Evolutionary conservation across 2,329 filamentous ascomycete genomes (phyloP), one percentile per base, ranked within the genome.

Genomic region (Epichloe sibirici): DNA sequence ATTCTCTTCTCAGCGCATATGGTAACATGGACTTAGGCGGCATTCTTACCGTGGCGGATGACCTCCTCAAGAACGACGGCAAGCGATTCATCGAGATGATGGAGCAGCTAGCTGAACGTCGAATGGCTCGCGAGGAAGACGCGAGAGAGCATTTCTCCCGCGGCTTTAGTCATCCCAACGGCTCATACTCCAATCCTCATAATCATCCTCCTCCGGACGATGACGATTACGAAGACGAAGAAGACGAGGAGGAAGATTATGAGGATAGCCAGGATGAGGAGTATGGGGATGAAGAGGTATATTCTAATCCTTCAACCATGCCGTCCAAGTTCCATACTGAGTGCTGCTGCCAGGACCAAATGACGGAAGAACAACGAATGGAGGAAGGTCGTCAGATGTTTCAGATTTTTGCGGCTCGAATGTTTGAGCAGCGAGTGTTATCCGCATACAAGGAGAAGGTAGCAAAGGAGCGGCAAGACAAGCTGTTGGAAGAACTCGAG

Each of bases 1-100:
- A 71, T 63, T 69, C 65, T 65, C 65, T 70, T 62, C 65, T 70
- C 58, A 65, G 59, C 66, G 66, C 63, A 67, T 66, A 70, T 73
- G 70, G 69, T 73, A 72, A 71, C 69, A 69, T 69, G 68, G 68
- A 70, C 64, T 69, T 79, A 89, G 90, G 93, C 75, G 94, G 93
- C 66, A 96, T 98, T 70, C 83, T 98, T 67, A 98, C 93, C 59
- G 93, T 98, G 65, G 93, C 93, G 68, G 93, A 98, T 75, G 93
- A 98, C 72, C 78, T 98, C 59, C 80, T 98, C 57, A 97, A 97
- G 71, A 98, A 98, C 71, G 93, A 98, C 70, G 93, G 93, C 63
- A 95, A 95, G 71, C 95, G 95, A 66, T 98, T 98, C 73, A 98
- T 98, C 70, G 93, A 98, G 69, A 98, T 98, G 93, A 98, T 98